Base-by-base conservation (phyloP, 108 stramenopile species). In the Nitzschia sp. region DNA sequence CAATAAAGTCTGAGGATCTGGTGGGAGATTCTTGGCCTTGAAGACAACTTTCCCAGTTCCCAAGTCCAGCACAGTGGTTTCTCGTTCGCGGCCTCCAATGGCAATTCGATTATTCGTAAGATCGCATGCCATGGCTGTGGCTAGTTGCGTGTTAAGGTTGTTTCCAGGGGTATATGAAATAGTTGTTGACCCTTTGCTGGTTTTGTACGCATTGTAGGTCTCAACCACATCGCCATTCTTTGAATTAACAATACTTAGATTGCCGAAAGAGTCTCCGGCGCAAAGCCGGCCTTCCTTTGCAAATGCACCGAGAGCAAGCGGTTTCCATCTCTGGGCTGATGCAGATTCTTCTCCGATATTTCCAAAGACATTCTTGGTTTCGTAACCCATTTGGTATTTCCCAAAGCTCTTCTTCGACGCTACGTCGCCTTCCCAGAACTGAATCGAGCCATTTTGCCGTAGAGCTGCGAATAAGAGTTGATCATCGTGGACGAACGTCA, bases 11-110 rank as follows among this genome's bases (percentile, higher is more conserved):
- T 88, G 90, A 19, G 89, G 89, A 82, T 94, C 88, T 5, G 93
- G 88, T 34, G 89, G 82, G 45, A 91, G 51, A 77, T 94, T 94
- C 68, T 94, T 94, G 23, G 90, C 83, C 68, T 93, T 94, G 86
- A 88, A 94, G 4, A 89, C 59, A 0, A 73, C 47, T 31, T 82
- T 72, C 1, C 86, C 85, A 56, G 74, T 88, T 57, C 74, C 73
- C 46, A 90, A 24, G 82, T 94, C 93, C 28, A 86, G 47, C 11
- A 91, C 8, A 9, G 74, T 64, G 1, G 82, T 77, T n/a, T 85
- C 87, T 30, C 93, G 80, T 55, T 94, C 93, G 35, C 88, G 73
- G 38, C 93, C 93, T 18, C 88, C 87, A 0, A 94, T 56, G 3
- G 90, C 93, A 21, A 86, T 64, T 36, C 75, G 47, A 6, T 54